Evolutionary conservation across 179 eudicot species (phyloP), one percentile per base, ranked within the genome.

Genomic region (Dionaea muscipula): DNA sequence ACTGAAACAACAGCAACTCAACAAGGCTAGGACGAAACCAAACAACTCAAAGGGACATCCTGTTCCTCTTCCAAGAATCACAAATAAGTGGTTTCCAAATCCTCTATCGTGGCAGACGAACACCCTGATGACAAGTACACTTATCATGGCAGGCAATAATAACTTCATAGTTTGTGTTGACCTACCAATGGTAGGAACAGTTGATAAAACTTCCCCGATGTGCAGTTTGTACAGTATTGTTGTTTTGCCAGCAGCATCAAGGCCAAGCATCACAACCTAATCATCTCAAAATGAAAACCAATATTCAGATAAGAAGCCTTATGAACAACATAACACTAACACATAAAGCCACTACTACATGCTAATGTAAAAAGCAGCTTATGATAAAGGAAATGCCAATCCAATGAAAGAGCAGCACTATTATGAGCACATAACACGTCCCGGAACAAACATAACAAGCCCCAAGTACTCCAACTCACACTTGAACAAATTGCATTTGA

Each of bases 201-300:
- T 86, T 41, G 97, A 89, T 43, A 89, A 63, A 69, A 86, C 83
- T 74, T 89, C 97, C 48, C 95, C 97, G 51, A 89, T 86, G 71
- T 89, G 97, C 70, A 89, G 80, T 70, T 86, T 89, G 85, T 89
- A 89, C 26, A 86, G 72, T 72, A 89, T 86, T 24, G 95, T 89
- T 68, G 97, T 88, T 75, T 88, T 88, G 16, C 96, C 94, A 68
- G 94, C 96, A 68, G 91, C 94, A 72, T 88, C 94, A 56, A 88
- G 81, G 41, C 94, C 96, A 62, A 88, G 95, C 96, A 88, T 88
- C 49, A 88, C 95, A 72, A 88, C 96, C 93, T 88, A 68, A 13
- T 40, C 13, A 43, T n/a, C 47, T 16, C 47, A 43, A 43, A 14
- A 14, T n/a, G 21, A 43, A 43, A 43, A 18, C 21, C 22, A n/a